Percentiles rank a stretch among this genome's conserved stretches.
phyloP scores from a whole-genome alignment of 345 rosid species.

The Populus deltoides region DNA sequence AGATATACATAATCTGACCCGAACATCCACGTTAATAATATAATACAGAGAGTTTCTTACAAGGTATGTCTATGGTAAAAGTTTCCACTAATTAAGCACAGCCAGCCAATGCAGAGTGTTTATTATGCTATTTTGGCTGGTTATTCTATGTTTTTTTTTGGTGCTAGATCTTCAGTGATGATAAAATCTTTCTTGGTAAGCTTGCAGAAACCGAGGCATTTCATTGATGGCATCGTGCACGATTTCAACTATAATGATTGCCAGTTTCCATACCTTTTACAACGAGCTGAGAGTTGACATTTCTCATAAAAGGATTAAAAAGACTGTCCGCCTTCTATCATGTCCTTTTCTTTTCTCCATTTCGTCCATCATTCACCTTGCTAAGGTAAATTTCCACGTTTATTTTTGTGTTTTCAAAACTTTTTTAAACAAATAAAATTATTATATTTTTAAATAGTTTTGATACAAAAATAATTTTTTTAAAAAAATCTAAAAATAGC shows the following conservation, averaged over 20 bases:
- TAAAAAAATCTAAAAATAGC: too few species aligned
- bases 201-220: conserved; percentile 9
- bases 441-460: too few species aligned
- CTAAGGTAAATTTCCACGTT: fast-evolving
- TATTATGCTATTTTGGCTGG: conserved; percentile 20
- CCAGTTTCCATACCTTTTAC: neutral
- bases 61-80: too few species aligned
- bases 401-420: too few species aligned
- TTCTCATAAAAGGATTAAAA: neutral
- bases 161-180: conserved; percentile 11
- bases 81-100: too few species aligned
- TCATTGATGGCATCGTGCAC: conserved; percentile 22
- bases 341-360: neutral
- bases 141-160: neutral
- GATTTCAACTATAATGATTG: neutral
- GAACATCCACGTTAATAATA: too few species aligned
- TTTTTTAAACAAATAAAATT: too few species aligned
- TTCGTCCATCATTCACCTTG: neutral
- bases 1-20: too few species aligned
- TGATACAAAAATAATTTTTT: too few species aligned
- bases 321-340: neutral
- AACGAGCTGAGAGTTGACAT: neutral
- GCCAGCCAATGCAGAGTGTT: too few species aligned
- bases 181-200: conserved; percentile 19
- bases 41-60: too few species aligned